Evolutionary conservation across 73 alveolate species (phyloP).

Genomic region (Tetrahymena thermophila): DNA sequence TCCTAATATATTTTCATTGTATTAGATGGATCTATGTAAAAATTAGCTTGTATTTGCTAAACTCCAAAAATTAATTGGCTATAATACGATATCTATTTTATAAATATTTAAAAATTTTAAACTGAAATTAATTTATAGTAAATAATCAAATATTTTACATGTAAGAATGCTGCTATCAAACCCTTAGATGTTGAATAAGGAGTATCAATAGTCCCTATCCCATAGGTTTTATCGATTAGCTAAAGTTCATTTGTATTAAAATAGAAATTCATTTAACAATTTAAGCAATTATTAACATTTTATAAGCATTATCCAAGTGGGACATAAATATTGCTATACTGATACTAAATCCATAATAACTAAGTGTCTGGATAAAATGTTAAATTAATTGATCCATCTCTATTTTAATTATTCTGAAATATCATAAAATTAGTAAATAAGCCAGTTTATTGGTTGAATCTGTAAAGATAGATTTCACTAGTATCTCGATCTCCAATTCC

Average conservation of each 20-base stretch:
- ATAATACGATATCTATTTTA: not conserved
- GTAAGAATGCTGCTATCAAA: not conserved
- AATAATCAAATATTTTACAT: no score
- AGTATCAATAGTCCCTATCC: not conserved
- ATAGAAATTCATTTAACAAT: not conserved
- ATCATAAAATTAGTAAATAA: not conserved
- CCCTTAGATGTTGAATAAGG: not conserved
- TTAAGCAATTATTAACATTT: not conserved
- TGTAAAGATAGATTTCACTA: not conserved
- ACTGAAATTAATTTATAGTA: not conserved
- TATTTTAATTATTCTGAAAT: not conserved
- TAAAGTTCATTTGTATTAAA: not conserved
- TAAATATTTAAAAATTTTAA: not conserved
- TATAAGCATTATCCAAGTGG: not conserved
- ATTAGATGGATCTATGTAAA: not conserved
- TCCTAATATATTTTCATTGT: not conserved
- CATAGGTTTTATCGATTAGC: not conserved
- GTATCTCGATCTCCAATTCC: not conserved
- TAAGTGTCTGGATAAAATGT: not conserved
- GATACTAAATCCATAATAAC: not conserved
- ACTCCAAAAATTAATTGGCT: not conserved
- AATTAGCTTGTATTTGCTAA: not conserved
- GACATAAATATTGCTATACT: not conserved
- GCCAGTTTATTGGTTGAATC: not conserved
- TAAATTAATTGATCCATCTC: not conserved